phyloP scores from a whole-genome alignment of 768 basidiomycete species.

The Mycena venus region DNA sequence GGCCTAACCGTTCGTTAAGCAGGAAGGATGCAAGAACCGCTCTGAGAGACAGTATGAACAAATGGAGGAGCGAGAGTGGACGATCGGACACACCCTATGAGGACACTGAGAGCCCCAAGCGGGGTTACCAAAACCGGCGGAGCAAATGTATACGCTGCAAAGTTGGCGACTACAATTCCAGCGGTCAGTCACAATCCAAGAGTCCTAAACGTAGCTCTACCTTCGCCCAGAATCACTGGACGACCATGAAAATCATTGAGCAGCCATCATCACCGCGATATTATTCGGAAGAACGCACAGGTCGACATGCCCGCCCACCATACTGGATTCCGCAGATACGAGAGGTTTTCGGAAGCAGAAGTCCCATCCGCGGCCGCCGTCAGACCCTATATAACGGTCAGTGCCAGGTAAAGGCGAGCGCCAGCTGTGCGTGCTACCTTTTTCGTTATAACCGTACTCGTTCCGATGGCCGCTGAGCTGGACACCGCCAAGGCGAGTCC shows the following conservation, averaged over 20 bases:
- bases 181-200: not conserved
- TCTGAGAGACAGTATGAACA: slow-evolving; percentile 55
- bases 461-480: slow-evolving; percentile 90
- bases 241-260: slow-evolving; percentile 3
- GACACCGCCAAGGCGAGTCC: slow-evolving; percentile 91
- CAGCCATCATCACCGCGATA: not conserved
- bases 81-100: slow-evolving; percentile 84
- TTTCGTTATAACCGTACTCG: slow-evolving; percentile 99
- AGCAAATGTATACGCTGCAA: slow-evolving; percentile 97
- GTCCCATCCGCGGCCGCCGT: slow-evolving; percentile 83
- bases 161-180: slow-evolving; percentile 75
- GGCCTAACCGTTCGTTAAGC: slow-evolving; percentile 93
- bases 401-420: not conserved
- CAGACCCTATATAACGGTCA: slow-evolving; percentile 71
- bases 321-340: slow-evolving; percentile 91
- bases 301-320: slow-evolving; percentile 98
- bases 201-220: slow-evolving; percentile 55
- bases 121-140: slow-evolving; percentile 99
- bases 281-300: slow-evolving; percentile 66
- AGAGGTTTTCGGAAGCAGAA: slow-evolving; percentile 83
- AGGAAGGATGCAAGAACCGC: slow-evolving; percentile 95
- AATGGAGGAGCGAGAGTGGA: not conserved
- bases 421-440: slow-evolving; percentile 69
- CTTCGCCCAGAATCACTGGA: slow-evolving; percentile 92
- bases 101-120: slow-evolving; percentile 94